Conservation (phyloP, 1,139 yeast genomes). For the Candida glucosophila region DNA sequence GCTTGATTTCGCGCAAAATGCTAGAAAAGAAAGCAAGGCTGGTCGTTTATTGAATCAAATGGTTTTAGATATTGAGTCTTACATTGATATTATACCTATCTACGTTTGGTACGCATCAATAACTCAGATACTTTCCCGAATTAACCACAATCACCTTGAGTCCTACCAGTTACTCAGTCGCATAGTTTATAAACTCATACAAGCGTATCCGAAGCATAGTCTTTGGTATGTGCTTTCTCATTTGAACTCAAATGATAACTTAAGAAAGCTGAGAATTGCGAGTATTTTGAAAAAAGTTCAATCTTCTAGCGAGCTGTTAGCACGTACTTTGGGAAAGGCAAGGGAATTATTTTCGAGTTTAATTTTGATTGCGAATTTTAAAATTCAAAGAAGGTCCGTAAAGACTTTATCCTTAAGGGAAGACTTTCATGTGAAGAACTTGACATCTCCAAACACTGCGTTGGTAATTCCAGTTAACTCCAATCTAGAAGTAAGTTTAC, state of each 20-base stretch:
- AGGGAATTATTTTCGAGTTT: slow-evolving; percentile 25
- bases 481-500: slow-evolving; percentile 62
- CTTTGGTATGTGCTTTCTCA: slow-evolving; percentile 82
- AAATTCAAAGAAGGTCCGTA: slow-evolving; percentile 27
- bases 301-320: slow-evolving; percentile 5
- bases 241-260: slow-evolving; percentile 53
- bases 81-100: slow-evolving; percentile 42
- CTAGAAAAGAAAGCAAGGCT: slow-evolving; percentile 19
- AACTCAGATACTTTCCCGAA: slow-evolving; percentile 78
- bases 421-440: slow-evolving; percentile 38
- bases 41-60: slow-evolving; percentile 36
- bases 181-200: slow-evolving; percentile 49
- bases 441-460: slow-evolving; percentile 45
- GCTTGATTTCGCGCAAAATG: slow-evolving; percentile 66
- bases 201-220: slow-evolving; percentile 71
- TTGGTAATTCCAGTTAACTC: slow-evolving; percentile 77
- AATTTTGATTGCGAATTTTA: slow-evolving; percentile 26
- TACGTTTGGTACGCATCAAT: slow-evolving; percentile 79
- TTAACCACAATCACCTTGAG: slow-evolving; percentile 52
- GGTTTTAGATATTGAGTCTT: slow-evolving; percentile 43
- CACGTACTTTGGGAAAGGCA: slow-evolving; percentile 17
- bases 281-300: slow-evolving; percentile 15
- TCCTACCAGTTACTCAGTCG: slow-evolving; percentile 50
- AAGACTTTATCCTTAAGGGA: slow-evolving; percentile 27
- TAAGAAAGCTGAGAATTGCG: slow-evolving; percentile 44